A percentile compares a stretch with the other conserved stretches of the same genome.
Evolutionary conservation across 75 land plant genomes (phyloP).

Genomic region (Sequoia sempervirens): DNA sequence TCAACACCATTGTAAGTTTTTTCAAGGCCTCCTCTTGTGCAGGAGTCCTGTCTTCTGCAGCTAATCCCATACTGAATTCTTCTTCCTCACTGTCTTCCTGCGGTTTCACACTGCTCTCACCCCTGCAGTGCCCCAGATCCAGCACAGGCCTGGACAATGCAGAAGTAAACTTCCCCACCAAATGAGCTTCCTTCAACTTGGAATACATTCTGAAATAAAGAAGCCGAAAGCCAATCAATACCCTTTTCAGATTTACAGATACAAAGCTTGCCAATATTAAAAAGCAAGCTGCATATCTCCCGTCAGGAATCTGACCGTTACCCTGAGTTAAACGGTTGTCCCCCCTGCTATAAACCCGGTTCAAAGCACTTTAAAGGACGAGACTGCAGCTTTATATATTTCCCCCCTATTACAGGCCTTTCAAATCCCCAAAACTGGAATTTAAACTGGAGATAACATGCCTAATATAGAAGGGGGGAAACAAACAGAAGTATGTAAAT

Average conservation of each 20-base stretch:
- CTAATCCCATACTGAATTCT: background rate
- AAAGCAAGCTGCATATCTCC: background rate
- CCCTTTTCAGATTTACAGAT: background rate
- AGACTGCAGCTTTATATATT: background rate
- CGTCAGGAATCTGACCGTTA: background rate
- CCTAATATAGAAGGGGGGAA: background rate
- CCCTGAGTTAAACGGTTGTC: background rate
- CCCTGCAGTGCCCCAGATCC: constrained; percentile 24
- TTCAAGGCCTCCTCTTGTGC: constrained; percentile 27
- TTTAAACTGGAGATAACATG: background rate
- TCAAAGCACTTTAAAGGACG: background rate
- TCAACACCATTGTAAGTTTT: constrained; percentile 11
- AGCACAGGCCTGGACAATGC: constrained; percentile 17
- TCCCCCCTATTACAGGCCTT: background rate
- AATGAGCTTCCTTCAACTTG: constrained; percentile 22
- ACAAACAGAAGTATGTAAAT: background rate
- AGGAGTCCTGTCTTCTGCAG: constrained; percentile 7
- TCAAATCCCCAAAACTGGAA: background rate
- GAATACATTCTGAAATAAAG: constrained; percentile 13
- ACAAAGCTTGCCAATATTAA: background rate
- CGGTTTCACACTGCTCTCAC: constrained; percentile 13
- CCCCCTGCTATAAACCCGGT: background rate
- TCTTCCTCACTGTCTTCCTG: constrained; percentile 11
- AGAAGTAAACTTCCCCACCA: constrained; percentile 15
- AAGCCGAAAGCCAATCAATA: background rate